phyloP scores from a whole-genome alignment of 2,329 filamentous ascomycete genomes.

The Cryphonectria naterciae region DNA sequence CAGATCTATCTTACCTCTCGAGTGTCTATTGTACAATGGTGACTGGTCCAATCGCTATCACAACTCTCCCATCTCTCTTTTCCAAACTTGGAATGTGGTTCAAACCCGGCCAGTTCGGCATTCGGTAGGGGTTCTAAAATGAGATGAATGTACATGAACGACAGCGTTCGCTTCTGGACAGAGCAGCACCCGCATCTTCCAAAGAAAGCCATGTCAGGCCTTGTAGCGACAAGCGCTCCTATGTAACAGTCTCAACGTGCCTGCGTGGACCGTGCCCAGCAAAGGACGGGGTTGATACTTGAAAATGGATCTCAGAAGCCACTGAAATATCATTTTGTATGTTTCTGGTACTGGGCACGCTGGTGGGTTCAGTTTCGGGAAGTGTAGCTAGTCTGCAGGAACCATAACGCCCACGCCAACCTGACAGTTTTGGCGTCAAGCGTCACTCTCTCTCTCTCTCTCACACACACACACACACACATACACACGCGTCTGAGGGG shows the following conservation, averaged over 20 bases:
- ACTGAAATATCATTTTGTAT: neutral
- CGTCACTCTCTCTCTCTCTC: too few relatives aligned
- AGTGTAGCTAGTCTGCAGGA: conserved; percentile 11
- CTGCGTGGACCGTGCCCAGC: neutral
- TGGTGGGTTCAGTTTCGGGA: neutral
- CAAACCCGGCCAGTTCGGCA: neutral
- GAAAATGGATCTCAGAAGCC: neutral
- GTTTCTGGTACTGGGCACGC: neutral
- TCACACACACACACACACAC: too few relatives aligned
- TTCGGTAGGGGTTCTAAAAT: neutral
- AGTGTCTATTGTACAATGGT: neutral
- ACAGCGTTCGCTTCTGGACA: neutral
- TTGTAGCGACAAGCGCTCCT: neutral
- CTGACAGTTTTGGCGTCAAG: neutral
- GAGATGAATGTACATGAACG: neutral
- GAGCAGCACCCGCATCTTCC: neutral
- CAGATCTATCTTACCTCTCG: neutral
- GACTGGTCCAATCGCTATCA: neutral
- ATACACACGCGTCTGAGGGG: neutral
- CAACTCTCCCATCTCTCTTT: neutral
- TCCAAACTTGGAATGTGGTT: neutral
- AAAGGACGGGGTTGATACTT: neutral
- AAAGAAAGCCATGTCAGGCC: neutral
- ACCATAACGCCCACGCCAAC: conserved; percentile 8
- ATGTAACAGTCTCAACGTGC: neutral